Evolutionary conservation across 78 protist genomes (phyloP), one percentile per base, ranked within the genome.

Genomic region (Blattamonas nauphoetae): DNA sequence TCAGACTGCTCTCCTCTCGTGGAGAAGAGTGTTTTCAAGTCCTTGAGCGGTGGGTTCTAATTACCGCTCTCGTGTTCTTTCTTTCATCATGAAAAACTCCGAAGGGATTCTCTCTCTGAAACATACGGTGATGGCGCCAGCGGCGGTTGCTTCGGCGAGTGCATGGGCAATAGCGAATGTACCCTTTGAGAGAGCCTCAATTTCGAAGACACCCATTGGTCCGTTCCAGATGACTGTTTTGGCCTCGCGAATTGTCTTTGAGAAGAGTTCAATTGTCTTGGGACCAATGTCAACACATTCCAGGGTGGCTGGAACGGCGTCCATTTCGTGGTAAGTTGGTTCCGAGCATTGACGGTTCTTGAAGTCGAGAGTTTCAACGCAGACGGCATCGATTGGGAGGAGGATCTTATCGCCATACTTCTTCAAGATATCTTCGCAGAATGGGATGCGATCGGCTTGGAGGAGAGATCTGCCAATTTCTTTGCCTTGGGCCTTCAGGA

Each of bases 151-250:
- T 33, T 45, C 89, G 6, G 86, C 95, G 29, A 95, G 86, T 6
- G 95, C 97, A 36, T 91, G 88, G 90, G 94, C 85, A 45, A 92
- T 64, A 0, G 90, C 64, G 44, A 87, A 84, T 87, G 99, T 94
- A 46, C 99, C 99, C 41, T 34, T 6, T 45, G 90, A 93, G 90
- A 96, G 97, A n/a, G 41, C 80, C 3, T 44, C 91, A 44, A 96
- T 86, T 88, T 98, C 99, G 85, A 97, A 97, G 21, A 98, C 99
- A 45, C 99, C 99, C 89, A 90, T 81, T 63, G 99, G 99, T 5
- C 99, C 99, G 93, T 97, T 98, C 98, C 97, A 96, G 45, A 96
- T 92, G 85, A 97, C 89, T 11, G 97, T 94, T 85, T 91, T 92
- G 86, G 96, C 92, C 36, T 79, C 1, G 1, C 0, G 35, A 29